These are phyloP conservation scores for Fusarium continuum DNA, from an alignment of 2,329 filamentous ascomycete genomes.

Conservation along the genomic window DNA sequence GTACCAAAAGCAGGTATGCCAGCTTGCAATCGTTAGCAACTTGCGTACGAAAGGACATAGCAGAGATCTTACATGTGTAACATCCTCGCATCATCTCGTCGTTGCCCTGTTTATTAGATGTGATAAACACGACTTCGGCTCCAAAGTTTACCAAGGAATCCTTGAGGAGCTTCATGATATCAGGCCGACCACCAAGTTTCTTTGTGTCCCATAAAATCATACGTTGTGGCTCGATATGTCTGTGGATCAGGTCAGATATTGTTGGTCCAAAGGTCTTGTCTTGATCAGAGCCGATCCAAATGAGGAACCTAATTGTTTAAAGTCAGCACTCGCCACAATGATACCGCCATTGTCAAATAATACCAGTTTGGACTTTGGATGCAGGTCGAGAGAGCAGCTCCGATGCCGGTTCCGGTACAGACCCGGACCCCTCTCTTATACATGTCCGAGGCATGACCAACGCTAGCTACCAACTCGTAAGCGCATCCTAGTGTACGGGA, in stretches of 20 bases:
- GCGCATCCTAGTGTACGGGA: background rate
- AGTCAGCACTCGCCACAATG: background rate
- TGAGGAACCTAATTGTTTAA: background rate
- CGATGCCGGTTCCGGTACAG: conserved; percentile 1
- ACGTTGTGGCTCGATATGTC: background rate
- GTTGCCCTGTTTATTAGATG: background rate
- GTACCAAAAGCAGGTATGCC: background rate
- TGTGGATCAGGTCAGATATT: background rate
- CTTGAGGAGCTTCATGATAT: background rate
- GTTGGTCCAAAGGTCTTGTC: background rate
- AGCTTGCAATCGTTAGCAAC: background rate
- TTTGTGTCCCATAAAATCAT: conserved; percentile 13
- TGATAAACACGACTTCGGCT: conserved; percentile 1
- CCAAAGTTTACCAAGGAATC: background rate
- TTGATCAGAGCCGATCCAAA: conserved; percentile 2
- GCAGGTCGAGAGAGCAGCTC: background rate
- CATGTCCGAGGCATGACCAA: conserved; percentile 5
- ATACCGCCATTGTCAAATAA: no score
- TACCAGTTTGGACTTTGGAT: conserved; percentile 9
- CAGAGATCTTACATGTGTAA: background rate
- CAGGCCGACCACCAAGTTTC: background rate
- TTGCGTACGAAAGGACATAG: rapidly evolving
- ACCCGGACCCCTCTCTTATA: background rate
- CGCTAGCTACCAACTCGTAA: background rate
- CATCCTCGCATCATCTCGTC: conserved; percentile 6